These are phyloP conservation scores for Helotiales sp. DNA, from an alignment of 2,329 filamentous ascomycete genomes.

Conservation along the genomic window DNA sequence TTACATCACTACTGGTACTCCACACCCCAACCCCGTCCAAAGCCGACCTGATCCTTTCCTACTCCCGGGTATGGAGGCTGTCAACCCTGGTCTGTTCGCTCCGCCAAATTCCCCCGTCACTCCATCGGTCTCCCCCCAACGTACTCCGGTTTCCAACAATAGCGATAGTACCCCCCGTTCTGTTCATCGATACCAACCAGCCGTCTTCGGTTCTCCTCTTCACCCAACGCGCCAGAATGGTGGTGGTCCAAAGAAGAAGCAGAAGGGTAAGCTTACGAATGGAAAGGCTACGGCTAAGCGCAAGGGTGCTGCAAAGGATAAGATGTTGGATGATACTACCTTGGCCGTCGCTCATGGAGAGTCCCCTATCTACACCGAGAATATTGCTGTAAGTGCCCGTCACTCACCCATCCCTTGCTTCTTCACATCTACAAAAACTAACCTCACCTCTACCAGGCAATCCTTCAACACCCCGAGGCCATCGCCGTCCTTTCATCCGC, in stretches of 20 bases:
- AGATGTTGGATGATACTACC: conserved; percentile 1
- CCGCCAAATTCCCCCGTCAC: not conserved
- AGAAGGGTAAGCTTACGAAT: not conserved
- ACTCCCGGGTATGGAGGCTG: too few relatives aligned
- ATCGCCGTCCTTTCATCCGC: not conserved
- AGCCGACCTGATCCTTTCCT: too few relatives aligned
- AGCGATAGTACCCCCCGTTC: too few relatives aligned
- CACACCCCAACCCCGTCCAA: not conserved
- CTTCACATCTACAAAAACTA: too few relatives aligned
- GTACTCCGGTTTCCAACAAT: not conserved
- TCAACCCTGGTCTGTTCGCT: not conserved
- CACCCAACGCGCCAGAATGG: not conserved
- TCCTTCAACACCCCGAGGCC: not conserved
- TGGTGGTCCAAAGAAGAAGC: conserved; percentile 12
- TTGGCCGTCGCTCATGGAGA: not conserved
- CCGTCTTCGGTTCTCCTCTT: not conserved
- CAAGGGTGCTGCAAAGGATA: conserved; percentile 7
- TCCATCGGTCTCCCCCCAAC: not conserved
- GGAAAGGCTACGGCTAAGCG: not conserved
- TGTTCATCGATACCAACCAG: not conserved
- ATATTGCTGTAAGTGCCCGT: not conserved
- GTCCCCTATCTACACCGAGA: conserved; percentile 6
- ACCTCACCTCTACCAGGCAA: not conserved
- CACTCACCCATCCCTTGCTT: not conserved
- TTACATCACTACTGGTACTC: too few relatives aligned